Conservation (phyloP, 2,329 filamentous ascomycete species). For the Colletotrichum karsti region DNA sequence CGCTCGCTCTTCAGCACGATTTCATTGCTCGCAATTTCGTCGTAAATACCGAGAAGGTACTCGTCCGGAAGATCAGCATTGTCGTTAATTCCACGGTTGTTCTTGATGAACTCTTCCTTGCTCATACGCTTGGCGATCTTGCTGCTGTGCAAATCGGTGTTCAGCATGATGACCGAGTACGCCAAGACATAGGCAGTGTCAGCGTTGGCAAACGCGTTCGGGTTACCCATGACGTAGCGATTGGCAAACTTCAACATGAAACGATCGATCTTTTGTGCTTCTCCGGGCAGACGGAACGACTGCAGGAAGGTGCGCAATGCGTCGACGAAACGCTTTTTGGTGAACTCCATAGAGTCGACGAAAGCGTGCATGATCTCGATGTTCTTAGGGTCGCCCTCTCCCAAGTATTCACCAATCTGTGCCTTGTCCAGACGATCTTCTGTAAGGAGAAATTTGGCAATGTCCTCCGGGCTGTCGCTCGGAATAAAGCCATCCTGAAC, state of each 20-base stretch:
- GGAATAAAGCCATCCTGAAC: conserved; percentile 87
- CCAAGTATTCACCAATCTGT: conserved; percentile 91
- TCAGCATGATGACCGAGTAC: conserved; percentile 96
- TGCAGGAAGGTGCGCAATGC: conserved; percentile 91
- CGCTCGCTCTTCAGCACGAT: conserved; percentile 95
- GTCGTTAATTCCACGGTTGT: conserved; percentile 98
- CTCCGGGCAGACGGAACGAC: conserved; percentile 92
- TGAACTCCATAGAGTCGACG: conserved; percentile 94
- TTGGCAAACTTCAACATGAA: conserved; percentile 99
- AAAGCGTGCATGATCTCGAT: conserved; percentile 93
- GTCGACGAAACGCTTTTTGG: conserved; percentile 90
- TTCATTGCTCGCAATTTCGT: conserved; percentile 90
- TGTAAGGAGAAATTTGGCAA: conserved; percentile 82
- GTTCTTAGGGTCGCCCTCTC: conserved; percentile 91
- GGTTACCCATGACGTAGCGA: conserved; percentile 92
- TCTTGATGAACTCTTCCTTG: conserved; percentile 98
- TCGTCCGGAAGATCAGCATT: conserved; percentile 92
- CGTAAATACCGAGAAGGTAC: conserved; percentile 87
- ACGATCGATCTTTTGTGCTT: conserved; percentile 98
- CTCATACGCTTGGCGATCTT: conserved; percentile 91
- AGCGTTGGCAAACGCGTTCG: conserved; percentile 96
- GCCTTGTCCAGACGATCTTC: conserved; percentile 91
- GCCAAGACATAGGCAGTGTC: conserved; percentile 96
- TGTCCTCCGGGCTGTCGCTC: conserved; percentile 80
- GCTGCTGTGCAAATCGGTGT: conserved; percentile 92